These are phyloP conservation scores for Uncinocarpus reesii DNA, from an alignment of 2,329 filamentous ascomycete species.

Conservation along the genomic window DNA sequence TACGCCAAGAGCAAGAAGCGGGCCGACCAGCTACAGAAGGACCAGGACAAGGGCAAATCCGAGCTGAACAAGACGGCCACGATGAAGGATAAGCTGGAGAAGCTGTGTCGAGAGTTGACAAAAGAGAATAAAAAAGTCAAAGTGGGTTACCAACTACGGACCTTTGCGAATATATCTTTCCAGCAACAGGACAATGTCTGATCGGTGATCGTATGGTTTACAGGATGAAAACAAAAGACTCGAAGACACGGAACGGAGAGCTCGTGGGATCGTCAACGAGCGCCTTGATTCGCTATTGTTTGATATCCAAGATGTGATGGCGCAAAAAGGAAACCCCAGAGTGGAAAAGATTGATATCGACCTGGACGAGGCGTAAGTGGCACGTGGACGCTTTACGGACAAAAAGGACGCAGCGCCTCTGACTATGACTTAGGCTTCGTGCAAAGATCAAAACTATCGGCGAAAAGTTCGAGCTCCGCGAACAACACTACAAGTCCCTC, in stretches of 20 bases:
- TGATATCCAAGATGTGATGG: constrained; percentile 80
- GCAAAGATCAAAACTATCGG: constrained; percentile 87
- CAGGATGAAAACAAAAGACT: constrained; percentile 89
- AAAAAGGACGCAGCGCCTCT: neutral
- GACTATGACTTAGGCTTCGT: constrained; percentile 35
- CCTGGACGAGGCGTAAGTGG: constrained; percentile 71
- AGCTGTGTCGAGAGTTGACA: constrained; percentile 84
- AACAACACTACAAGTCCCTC: constrained; percentile 84
- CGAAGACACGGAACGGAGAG: constrained; percentile 73
- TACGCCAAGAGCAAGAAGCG: constrained; percentile 94
- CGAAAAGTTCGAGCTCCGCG: constrained; percentile 91
- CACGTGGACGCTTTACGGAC: neutral
- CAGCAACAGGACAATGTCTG: constrained; percentile 11
- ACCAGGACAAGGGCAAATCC: constrained; percentile 79
- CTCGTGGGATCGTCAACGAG: constrained; percentile 72
- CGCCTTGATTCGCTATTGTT: constrained; percentile 69
- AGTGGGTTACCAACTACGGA: constrained; percentile 42
- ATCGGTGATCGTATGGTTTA: constrained; percentile 13
- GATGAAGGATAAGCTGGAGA: constrained; percentile 93
- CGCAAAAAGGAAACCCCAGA: constrained; percentile 72
- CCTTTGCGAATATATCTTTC: neutral
- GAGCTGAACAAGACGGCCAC: constrained; percentile 84
- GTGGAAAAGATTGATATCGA: constrained; percentile 75
- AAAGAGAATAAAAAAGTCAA: constrained; percentile 98
- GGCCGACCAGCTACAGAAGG: constrained; percentile 87